Percentiles rank a stretch among this genome's conserved stretches.
Conservation (phyloP, 2,329 filamentous ascomycete species). For the Thermochaetoides dissita region DNA sequence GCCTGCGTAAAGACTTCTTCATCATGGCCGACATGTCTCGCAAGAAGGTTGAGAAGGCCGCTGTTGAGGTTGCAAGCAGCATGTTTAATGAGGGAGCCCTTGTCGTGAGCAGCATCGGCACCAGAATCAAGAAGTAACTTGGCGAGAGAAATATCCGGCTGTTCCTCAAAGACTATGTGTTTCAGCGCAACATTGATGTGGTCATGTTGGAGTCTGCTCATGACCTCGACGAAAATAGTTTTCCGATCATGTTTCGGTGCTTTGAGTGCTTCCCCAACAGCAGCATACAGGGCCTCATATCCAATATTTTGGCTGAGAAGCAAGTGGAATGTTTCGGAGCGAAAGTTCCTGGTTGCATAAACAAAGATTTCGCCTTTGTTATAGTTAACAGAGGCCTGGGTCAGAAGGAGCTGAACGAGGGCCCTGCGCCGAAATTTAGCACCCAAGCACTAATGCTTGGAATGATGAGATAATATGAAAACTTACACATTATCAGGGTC, state of each 20-base stretch:
- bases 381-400: slow-evolving; percentile 15
- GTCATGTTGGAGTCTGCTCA: slow-evolving; percentile 11
- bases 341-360: slow-evolving; percentile 14
- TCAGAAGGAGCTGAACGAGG: slow-evolving; percentile 14
- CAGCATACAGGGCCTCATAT: slow-evolving; percentile 14
- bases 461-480: neutral
- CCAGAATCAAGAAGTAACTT: slow-evolving; percentile 14
- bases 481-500: slow-evolving; percentile 12
- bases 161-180: slow-evolving; percentile 10
- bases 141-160: slow-evolving; percentile 12
- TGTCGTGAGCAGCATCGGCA: slow-evolving; percentile 14
- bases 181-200: slow-evolving; percentile 16
- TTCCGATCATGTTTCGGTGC: slow-evolving; percentile 5
- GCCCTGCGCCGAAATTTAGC: neutral
- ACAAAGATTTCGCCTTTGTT: slow-evolving; percentile 17
- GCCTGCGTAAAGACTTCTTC: slow-evolving; percentile 12
- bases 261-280: slow-evolving; percentile 12
- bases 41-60: slow-evolving; percentile 10
- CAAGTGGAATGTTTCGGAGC: slow-evolving; percentile 11
- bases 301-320: slow-evolving; percentile 13
- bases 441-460: neutral
- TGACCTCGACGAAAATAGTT: slow-evolving; percentile 9
- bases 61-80: slow-evolving; percentile 13
- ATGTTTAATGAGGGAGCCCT: slow-evolving; percentile 16
- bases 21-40: slow-evolving; percentile 9